Base-by-base conservation (phyloP, 106 monocot genomes). In the Dendrobium nobile region DNA sequence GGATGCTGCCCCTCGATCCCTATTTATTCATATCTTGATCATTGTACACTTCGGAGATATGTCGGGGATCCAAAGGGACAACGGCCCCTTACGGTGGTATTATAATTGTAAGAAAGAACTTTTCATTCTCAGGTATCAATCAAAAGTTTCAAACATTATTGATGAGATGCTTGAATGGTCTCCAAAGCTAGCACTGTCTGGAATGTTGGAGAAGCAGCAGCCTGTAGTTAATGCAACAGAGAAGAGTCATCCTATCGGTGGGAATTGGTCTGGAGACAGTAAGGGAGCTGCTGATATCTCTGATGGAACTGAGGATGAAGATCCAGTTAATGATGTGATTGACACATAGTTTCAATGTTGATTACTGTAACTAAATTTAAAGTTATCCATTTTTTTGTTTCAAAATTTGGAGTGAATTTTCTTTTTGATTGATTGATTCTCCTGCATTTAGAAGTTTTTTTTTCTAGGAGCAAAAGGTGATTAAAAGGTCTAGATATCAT, bases 81-180 rank as follows among this genome's bases (percentile, higher is more conserved):
- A n/a, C n/a, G n/a, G n/a, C n/a, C n/a, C n/a, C n/a, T n/a, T n/a
- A n/a, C n/a, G n/a, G 9, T 48, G 11, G 5, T 5, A 19, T 59
- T 59, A 22, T 26, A 24, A 4, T 5, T 20, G 0, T 64, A 8
- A n/a, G 4, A n/a, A 9, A 1, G 64, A 2, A 24, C 24, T 64
- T 24, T 64, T 64, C 24, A 22, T 64, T 48, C 75, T 84, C 78
- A 97, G 96, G 88, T 97, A 94, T 75, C 96, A 97, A 79, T 92
- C 92, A 84, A 88, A 81, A 83, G 94, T 97, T 76, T 97, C 93
- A 18, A 94, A 97, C 84, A 97, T 97, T 79, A 97, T 97, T 26
- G 96, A 97, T 58, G 94, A 97, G 88, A 85, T 97, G 72, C 87
- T 97, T 9, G 96, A 94, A 56, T 97, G 96, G 96, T 92, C 90